Evolutionary conservation across 352 stramenopile species (phyloP).

Genomic region (Thalassiosira pacifica): DNA sequence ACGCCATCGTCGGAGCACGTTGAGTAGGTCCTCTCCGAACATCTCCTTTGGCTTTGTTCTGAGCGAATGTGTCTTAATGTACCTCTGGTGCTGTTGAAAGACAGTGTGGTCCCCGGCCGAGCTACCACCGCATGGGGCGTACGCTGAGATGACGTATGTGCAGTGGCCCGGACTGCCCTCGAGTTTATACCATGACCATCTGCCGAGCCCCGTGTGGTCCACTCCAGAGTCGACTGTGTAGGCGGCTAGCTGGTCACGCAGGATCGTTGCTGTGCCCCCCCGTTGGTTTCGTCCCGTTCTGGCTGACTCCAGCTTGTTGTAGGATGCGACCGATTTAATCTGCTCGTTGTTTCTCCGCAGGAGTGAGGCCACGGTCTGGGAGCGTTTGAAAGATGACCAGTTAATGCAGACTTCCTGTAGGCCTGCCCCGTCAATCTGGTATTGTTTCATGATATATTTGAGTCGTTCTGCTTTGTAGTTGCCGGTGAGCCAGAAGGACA

Average conservation of each 20-base stretch:
- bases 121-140: not conserved
- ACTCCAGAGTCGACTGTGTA: not conserved
- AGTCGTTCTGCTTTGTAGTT: conserved; percentile 13
- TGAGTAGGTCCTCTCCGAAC: not conserved
- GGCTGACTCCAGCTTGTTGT: conserved; percentile 8
- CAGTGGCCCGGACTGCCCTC: not conserved
- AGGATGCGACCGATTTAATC: not conserved
- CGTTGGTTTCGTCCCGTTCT: not conserved
- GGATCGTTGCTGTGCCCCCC: not conserved
- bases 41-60: not conserved
- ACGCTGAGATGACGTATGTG: not conserved
- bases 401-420: conserved; percentile 15
- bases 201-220: conserved; percentile 2
- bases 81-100: not conserved
- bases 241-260: not conserved
- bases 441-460: conserved; percentile 3
- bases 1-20: not conserved
- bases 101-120: not conserved
- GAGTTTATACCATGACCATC: not conserved
- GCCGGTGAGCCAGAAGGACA: not conserved
- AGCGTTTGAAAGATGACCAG: not conserved
- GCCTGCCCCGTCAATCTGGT: conserved; percentile 2
- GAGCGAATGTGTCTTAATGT: not conserved
- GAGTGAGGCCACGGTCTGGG: not conserved
- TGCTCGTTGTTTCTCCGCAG: not conserved